These are phyloP conservation scores for Papiliotrema terrestris DNA, from an alignment of 1,284 basidiomycete genomes.

Conservation along the genomic window DNA sequence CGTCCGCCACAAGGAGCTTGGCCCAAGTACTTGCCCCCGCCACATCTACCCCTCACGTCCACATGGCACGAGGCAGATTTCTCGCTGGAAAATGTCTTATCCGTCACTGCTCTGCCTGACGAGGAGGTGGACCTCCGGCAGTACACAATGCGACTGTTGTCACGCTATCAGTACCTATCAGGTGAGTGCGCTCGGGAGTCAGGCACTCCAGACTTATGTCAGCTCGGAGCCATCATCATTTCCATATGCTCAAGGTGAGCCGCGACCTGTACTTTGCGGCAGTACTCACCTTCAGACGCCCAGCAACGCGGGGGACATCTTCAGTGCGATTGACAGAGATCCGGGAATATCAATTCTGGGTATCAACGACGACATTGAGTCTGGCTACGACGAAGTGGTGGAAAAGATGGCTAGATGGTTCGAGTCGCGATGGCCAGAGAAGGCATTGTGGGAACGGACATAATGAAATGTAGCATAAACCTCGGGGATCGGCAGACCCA, in stretches of 20 bases:
- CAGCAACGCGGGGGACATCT: slow-evolving; percentile 19
- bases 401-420: slow-evolving; percentile 39
- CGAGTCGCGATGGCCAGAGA: slow-evolving; percentile 35
- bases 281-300: slow-evolving; percentile 43
- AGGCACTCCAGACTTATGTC: no score
- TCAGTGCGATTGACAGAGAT: slow-evolving; percentile 29
- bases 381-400: slow-evolving; percentile 29
- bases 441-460: slow-evolving; percentile 42
- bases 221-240: no score
- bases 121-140: slow-evolving; percentile 45
- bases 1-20: slow-evolving; percentile 1
- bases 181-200: no score
- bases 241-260: not conserved
- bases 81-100: slow-evolving; percentile 48
- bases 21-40: slow-evolving; percentile 30
- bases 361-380: slow-evolving; percentile 44
- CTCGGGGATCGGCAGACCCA: no score
- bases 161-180: slow-evolving; percentile 51
- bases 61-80: slow-evolving; percentile 52
- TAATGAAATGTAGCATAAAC: not conserved
- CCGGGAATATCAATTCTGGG: slow-evolving; percentile 33
- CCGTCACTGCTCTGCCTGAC: slow-evolving; percentile 26
- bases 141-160: slow-evolving; percentile 51
- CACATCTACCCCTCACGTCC: slow-evolving; percentile 51
- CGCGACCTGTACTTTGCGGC: not conserved